Percentiles rank a stretch among this genome's conserved stretches.
These are phyloP conservation scores for Lignosus rhinocerotis DNA, from an alignment of 1,284 basidiomycete species.

Conservation along the genomic window DNA sequence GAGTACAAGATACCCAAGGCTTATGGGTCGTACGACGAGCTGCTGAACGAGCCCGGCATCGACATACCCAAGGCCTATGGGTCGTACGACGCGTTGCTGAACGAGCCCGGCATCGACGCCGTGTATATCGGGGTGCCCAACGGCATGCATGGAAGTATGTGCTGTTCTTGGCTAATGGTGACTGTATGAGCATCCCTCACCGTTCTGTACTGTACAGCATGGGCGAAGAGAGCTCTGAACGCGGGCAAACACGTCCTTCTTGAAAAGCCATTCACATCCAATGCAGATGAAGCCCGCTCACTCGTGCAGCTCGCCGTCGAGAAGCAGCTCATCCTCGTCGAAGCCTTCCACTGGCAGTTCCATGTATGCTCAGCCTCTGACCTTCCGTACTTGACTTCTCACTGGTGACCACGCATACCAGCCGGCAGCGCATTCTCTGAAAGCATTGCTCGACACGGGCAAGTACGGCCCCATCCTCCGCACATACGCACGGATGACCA, in stretches of 20 bases:
- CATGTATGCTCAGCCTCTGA: not conserved
- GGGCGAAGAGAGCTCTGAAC: constrained; percentile 72
- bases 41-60: constrained; percentile 63
- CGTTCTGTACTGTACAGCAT: constrained; percentile 28
- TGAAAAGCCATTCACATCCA: constrained; percentile 68
- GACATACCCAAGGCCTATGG: constrained; percentile 63
- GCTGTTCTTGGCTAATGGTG: not conserved
- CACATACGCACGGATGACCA: constrained; percentile 22
- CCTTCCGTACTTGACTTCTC: no score
- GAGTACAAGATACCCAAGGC: constrained; percentile 57
- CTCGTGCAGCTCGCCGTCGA: constrained; percentile 36
- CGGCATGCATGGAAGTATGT: constrained; percentile 38
- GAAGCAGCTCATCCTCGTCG: constrained; percentile 39
- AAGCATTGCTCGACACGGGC: constrained; percentile 38
- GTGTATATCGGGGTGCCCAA: constrained; percentile 55
- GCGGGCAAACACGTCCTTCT: constrained; percentile 75
- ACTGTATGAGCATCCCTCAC: constrained; percentile 58
- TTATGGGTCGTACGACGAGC: constrained; percentile 52
- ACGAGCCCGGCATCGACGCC: constrained; percentile 60
- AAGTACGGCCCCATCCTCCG: constrained; percentile 36
- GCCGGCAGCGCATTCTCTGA: constrained; percentile 41
- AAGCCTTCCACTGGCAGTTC: constrained; percentile 37
- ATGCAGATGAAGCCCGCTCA: constrained; percentile 55
- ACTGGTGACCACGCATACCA: constrained; percentile 33
- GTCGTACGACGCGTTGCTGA: constrained; percentile 52